phyloP scores from a whole-genome alignment of 371 early-diverging fungal genomes.

The Mucor circinelloides region DNA sequence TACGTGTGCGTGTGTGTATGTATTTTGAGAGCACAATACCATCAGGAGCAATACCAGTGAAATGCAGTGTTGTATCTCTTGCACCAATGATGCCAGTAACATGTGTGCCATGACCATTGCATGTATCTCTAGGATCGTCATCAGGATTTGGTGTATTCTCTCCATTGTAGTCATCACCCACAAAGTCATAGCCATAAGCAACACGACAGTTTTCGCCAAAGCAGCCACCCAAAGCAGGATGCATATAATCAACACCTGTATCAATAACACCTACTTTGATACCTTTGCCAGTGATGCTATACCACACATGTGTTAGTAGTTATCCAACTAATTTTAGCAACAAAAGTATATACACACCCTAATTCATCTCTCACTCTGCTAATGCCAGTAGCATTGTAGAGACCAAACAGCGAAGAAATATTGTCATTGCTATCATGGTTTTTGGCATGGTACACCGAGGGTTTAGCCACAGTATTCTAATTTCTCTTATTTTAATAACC shows the following conservation, averaged over 20 bases:
- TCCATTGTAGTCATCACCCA: constrained; percentile 45
- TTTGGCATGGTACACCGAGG: constrained; percentile 10
- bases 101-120: constrained; percentile 38
- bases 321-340: neutral
- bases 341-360: constrained; percentile 20
- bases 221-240: constrained; percentile 75
- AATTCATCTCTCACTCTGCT: constrained; percentile 29
- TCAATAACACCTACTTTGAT: constrained; percentile 41
- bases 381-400: constrained; percentile 42
- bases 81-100: constrained; percentile 66
- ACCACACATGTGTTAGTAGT: constrained; percentile 1
- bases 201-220: constrained; percentile 66
- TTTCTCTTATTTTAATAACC: neutral
- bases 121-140: constrained; percentile 30
- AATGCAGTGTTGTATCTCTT: constrained; percentile 35
- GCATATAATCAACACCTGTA: constrained; percentile 64
- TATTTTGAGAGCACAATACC: too few species aligned
- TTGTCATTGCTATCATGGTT: neutral
- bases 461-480: constrained; percentile 21
- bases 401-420: constrained; percentile 24
- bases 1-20: too few species aligned
- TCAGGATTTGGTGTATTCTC: constrained; percentile 27
- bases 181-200: constrained; percentile 65
- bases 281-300: constrained; percentile 25
- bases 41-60: constrained; percentile 68